Evolutionary conservation across 306 rosid genomes (phyloP), one percentile per base, ranked within the genome.

Genomic region (Trichosanthes truncata): DNA sequence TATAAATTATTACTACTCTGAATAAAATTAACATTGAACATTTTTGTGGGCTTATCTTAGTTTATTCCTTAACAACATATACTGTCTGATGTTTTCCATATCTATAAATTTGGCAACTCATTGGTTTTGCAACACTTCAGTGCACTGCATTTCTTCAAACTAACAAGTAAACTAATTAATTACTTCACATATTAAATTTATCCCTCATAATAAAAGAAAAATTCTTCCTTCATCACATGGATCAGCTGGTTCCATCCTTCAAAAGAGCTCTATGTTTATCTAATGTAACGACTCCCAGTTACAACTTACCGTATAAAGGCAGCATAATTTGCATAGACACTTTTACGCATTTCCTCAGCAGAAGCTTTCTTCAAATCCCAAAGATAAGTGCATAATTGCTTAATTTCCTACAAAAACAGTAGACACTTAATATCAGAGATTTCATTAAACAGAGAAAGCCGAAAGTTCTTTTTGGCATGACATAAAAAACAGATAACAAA

Each of bases 271-370:
- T 3, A 45, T 6, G 20, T 41, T 12, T 10, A 71, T 43, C 38
- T 45, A 74, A 74, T 35, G 4, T 74, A 72, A 46, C 0, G 12
- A n/a, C 18, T 31, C 29, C 20, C 15, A 38, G 69, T 11, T 20
- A 83, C 38, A 87, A 84, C 92, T 82, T 84, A 91, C 99, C 97
- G 91, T 52, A 96, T 96, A 84, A 96, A 96, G 84, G 99, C 97
- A 35, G 94, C 85, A 82, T 96, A 96, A 84, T 96, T 96, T 40
- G 99, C 99, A 88, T 93, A 96, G 83, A 96, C 99, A 83, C 99
- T 96, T 84, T 90, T 88, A 15, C 98, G 99, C 99, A 96, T 93
- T 85, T 96, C 99, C 82, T 96, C 99, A 9, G 99, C 98, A 55
- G 99, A 93, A 31, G 99, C 93, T 84, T 72, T 96, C 88, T 88